Conservation (phyloP, 2,329 filamentous ascomycete genomes). For the Alternaria sp. region DNA sequence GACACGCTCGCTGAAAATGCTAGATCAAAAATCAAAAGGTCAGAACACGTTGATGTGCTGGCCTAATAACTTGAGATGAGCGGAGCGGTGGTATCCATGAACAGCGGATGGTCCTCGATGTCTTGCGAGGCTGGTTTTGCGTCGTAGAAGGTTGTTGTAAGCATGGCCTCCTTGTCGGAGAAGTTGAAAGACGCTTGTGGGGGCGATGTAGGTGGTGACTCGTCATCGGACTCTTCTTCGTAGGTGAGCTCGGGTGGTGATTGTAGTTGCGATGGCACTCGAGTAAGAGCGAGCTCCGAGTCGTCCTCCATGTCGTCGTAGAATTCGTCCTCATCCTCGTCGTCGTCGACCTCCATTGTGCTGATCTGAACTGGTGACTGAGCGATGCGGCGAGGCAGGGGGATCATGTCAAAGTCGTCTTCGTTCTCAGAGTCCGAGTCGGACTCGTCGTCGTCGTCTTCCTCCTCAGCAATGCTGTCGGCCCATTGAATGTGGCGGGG, state of each 20-base stretch:
- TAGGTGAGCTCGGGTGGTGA: slow-evolving; percentile 61
- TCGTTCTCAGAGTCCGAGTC: slow-evolving; percentile 65
- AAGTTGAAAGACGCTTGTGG: slow-evolving; percentile 56
- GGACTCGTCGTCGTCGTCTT: slow-evolving; percentile 66
- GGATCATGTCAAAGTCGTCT: slow-evolving; percentile 59
- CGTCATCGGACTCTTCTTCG: slow-evolving; percentile 61
- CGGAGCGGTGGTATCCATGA: slow-evolving; percentile 53
- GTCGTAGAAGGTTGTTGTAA: slow-evolving; percentile 58
- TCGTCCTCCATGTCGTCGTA: slow-evolving; percentile 59
- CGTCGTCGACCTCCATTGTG: slow-evolving; percentile 54
- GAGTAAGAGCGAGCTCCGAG: slow-evolving; percentile 57
- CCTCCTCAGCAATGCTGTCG: slow-evolving; percentile 78
- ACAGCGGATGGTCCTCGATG: slow-evolving; percentile 50
- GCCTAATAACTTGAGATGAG: slow-evolving; percentile 53
- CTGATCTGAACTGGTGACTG: slow-evolving; percentile 55
- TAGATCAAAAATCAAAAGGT: slow-evolving; percentile 49
- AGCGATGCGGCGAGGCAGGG: slow-evolving; percentile 52
- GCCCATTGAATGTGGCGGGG: slow-evolving; percentile 85
- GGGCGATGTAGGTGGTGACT: slow-evolving; percentile 58
- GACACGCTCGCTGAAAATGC: slow-evolving; percentile 52
- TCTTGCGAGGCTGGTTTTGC: slow-evolving; percentile 49
- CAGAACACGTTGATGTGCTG: slow-evolving; percentile 28
- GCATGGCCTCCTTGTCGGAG: slow-evolving; percentile 58
- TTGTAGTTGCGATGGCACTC: slow-evolving; percentile 54
- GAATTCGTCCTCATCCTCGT: slow-evolving; percentile 57